Evolutionary conservation across 2,329 filamentous ascomycete genomes (phyloP).

Genomic region (Colletotrichum coccodes): DNA sequence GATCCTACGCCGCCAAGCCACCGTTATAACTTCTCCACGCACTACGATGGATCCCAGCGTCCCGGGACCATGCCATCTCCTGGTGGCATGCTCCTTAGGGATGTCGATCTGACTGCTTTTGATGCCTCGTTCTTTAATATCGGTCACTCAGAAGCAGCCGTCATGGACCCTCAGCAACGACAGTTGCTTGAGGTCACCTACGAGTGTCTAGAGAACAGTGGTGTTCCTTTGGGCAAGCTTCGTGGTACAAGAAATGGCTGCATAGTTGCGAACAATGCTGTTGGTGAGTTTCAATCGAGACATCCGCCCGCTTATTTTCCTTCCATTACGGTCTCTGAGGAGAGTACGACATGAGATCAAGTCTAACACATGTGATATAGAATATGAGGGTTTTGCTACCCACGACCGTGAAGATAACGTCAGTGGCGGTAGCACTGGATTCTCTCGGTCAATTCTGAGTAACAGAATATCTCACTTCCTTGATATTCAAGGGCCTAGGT

Average conservation of each 20-base stretch:
- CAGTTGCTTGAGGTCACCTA: slow-evolving; percentile 29
- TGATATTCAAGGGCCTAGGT: slow-evolving; percentile 1
- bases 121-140: slow-evolving; percentile 42
- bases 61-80: slow-evolving; percentile 45
- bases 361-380: no score
- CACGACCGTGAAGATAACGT: not conserved
- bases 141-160: slow-evolving; percentile 34
- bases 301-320: no score
- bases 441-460: no score
- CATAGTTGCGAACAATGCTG: no score
- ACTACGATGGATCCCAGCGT: slow-evolving; percentile 48
- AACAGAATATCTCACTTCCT: slow-evolving; percentile 52
- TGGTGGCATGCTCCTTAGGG: slow-evolving; percentile 48
- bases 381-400: no score
- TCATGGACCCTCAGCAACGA: slow-evolving; percentile 40
- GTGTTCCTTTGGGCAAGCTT: slow-evolving; percentile 21
- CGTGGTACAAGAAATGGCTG: no score
- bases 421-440: no score
- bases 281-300: no score
- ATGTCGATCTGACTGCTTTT: not conserved
- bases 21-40: no score
- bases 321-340: no score
- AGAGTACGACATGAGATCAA: no score
- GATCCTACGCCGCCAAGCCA: no score
- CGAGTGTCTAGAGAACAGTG: slow-evolving; percentile 39